phyloP scores from a whole-genome alignment of 495 filamentous ascomycete genomes.

The Physcia stellaris region DNA sequence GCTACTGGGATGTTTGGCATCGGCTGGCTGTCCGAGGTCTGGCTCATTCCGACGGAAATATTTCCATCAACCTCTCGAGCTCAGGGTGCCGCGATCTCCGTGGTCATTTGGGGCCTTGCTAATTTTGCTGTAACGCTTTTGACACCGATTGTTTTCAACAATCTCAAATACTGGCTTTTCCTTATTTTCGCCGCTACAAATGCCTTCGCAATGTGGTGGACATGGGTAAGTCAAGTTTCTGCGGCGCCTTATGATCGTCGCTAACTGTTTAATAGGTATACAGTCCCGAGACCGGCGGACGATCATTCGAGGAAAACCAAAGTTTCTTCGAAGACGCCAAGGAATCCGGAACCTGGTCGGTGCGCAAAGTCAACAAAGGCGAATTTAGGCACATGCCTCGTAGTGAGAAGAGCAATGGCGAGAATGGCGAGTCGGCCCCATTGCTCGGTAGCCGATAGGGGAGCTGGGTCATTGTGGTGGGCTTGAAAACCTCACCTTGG shows the following conservation, averaged over 20 bases:
- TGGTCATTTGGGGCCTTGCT: slow-evolving; percentile 42
- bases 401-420: slow-evolving; percentile 15
- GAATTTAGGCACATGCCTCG: slow-evolving; percentile 32
- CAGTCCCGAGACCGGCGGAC: slow-evolving; percentile 36
- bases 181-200: slow-evolving; percentile 39
- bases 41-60: slow-evolving; percentile 47
- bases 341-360: slow-evolving; percentile 32
- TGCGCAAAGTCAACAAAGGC: slow-evolving; percentile 31
- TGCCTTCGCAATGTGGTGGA: slow-evolving; percentile 35
- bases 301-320: slow-evolving; percentile 43
- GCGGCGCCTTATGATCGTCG: not conserved
- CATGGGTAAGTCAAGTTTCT: slow-evolving; percentile 19
- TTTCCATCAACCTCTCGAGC: slow-evolving; percentile 39
- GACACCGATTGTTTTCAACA: slow-evolving; percentile 43
- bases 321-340: slow-evolving; percentile 36
- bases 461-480: not conserved
- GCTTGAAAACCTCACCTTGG: no score
- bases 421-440: slow-evolving; percentile 26
- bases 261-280: slow-evolving; percentile 18
- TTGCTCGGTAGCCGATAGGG: slow-evolving; percentile 18
- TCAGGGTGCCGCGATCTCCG: slow-evolving; percentile 36
- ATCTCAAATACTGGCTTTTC: slow-evolving; percentile 40
- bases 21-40: slow-evolving; percentile 40
- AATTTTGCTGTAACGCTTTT: slow-evolving; percentile 42
- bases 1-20: slow-evolving; percentile 44